Conservation (phyloP, 768 basidiomycete species). For the Hericium coralloides region DNA sequence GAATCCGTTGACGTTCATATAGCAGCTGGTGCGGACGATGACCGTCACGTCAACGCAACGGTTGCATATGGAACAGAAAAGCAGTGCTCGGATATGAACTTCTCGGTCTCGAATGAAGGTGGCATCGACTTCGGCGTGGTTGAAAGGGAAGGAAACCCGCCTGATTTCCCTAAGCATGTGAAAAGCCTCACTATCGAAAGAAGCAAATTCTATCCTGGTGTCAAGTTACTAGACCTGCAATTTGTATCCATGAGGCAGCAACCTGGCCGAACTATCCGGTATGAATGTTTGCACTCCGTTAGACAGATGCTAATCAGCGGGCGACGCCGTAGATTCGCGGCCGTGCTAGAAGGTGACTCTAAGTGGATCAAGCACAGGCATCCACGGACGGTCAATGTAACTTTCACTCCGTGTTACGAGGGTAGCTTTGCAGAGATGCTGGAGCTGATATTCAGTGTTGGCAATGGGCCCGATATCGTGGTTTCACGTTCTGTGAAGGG, state of each 20-base stretch:
- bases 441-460: not conserved
- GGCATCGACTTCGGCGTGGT: slow-evolving; percentile 6
- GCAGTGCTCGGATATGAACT: not conserved
- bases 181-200: not conserved
- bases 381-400: not conserved
- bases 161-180: not conserved
- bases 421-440: not conserved
- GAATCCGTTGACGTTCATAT: not conserved
- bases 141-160: not conserved
- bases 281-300: no score
- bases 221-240: not conserved
- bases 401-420: not conserved
- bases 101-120: slow-evolving; percentile 3
- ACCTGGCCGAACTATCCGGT: not conserved
- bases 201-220: not conserved
- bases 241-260: not conserved
- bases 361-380: not conserved
- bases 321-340: not conserved
- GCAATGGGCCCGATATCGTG: not conserved
- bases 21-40: not conserved
- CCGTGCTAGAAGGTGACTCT: not conserved
- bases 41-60: not conserved
- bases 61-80: no score
- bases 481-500: not conserved
- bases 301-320: no score